Evolutionary conservation across 2,329 filamentous ascomycete genomes (phyloP).

Genomic region (Diaporthe amygdali): DNA sequence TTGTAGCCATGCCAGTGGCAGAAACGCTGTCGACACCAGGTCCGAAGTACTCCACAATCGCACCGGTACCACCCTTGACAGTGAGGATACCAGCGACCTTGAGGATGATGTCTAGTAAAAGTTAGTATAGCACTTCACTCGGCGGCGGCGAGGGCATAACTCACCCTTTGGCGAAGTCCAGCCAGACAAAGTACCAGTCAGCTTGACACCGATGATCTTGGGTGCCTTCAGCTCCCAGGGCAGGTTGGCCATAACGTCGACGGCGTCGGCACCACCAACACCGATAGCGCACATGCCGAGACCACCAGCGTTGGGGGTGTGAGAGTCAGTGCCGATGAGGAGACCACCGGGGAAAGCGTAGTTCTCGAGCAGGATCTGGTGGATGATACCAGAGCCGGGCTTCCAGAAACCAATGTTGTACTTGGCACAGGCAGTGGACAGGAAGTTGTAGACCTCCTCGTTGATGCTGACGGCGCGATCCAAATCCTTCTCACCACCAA

Average conservation of each 20-base stretch:
- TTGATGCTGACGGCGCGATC: slow-evolving; percentile 90
- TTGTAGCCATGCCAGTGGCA: slow-evolving; percentile 87
- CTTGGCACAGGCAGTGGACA: slow-evolving; percentile 92
- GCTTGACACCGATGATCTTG: slow-evolving; percentile 94
- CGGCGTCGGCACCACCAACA: slow-evolving; percentile 97
- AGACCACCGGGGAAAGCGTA: slow-evolving; percentile 99
- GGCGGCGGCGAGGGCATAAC: slow-evolving; percentile 33
- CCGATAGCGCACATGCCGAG: slow-evolving; percentile 94
- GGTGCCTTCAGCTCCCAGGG: slow-evolving; percentile 99
- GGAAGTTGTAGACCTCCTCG: slow-evolving; percentile 99
- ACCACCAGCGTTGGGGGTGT: slow-evolving; percentile 97
- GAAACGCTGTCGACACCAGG: slow-evolving; percentile 77
- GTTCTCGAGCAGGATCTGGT: slow-evolving; percentile 98
- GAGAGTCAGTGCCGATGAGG: slow-evolving; percentile 96
- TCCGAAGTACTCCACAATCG: slow-evolving; percentile 75
- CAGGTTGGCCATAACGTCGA: slow-evolving; percentile 96
- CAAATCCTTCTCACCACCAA: slow-evolving; percentile 93
- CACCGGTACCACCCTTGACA: slow-evolving; percentile 96
- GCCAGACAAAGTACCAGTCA: slow-evolving; percentile 86
- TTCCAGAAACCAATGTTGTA: slow-evolving; percentile 99
- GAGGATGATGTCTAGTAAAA: slow-evolving; percentile 82
- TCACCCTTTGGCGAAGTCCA: slow-evolving; percentile 93
- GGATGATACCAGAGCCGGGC: slow-evolving; percentile 98
- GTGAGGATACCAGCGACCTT: slow-evolving; percentile 97
- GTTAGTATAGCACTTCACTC: not conserved